These are phyloP conservation scores for Hymenochaete sp. DNA, from an alignment of 1,284 basidiomycete species.

Conservation along the genomic window DNA sequence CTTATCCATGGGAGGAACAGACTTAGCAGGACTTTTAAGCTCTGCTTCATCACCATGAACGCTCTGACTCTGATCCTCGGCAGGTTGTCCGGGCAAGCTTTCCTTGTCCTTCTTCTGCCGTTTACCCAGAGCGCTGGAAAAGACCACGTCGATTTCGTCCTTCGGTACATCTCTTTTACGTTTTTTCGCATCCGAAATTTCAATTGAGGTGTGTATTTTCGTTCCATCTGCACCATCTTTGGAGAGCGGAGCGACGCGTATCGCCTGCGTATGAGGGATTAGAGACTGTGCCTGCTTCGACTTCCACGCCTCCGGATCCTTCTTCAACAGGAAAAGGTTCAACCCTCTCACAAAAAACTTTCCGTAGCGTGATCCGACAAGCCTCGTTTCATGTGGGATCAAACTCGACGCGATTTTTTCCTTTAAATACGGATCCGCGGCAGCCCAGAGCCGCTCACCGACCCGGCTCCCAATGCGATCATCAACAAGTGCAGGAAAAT, in stretches of 20 bases:
- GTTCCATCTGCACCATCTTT: neutral
- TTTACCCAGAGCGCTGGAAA: slow-evolving; percentile 22
- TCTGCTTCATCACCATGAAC: slow-evolving; percentile 2
- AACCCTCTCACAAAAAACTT: slow-evolving; percentile 79
- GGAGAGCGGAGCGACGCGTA: slow-evolving; percentile 6
- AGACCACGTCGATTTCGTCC: slow-evolving; percentile 28
- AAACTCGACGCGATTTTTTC: slow-evolving; percentile 85
- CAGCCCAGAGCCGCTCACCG: slow-evolving; percentile 79
- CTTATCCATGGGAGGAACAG: slow-evolving; percentile 6
- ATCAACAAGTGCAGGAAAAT: slow-evolving; percentile 72
- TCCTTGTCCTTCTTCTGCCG: slow-evolving; percentile 15
- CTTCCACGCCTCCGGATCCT: slow-evolving; percentile 79
- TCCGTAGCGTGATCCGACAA: slow-evolving; percentile 74
- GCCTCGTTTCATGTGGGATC: slow-evolving; percentile 56
- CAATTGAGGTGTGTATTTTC: neutral
- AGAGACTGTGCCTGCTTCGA: slow-evolving; percentile 38
- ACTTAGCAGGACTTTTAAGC: neutral
- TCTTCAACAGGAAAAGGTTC: slow-evolving; percentile 69
- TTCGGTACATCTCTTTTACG: slow-evolving; percentile 19
- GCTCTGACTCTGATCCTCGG: neutral
- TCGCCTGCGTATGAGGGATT: neutral
- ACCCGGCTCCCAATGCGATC: slow-evolving; percentile 85
- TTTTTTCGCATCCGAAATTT: slow-evolving; percentile 16
- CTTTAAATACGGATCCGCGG: slow-evolving; percentile 84
- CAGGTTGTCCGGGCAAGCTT: neutral